Base-by-base conservation (phyloP, 2,329 filamentous ascomycete genomes). In the Fusarium zealandicum region DNA sequence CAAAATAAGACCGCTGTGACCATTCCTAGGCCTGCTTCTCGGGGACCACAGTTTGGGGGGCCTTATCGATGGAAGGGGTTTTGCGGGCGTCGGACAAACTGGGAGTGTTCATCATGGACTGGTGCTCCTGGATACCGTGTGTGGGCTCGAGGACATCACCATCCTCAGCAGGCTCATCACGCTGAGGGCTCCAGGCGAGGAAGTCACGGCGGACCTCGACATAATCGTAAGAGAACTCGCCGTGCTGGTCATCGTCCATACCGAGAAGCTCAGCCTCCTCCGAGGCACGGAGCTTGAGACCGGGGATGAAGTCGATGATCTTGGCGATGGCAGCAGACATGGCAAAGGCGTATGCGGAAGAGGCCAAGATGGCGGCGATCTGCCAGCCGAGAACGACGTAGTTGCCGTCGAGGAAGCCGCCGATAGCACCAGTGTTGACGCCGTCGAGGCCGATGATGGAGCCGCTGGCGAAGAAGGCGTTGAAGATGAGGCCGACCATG, bases 181-280 rank as follows among this genome's bases (percentile, higher is more conserved):
- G 88, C 28, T 88, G 86, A 1, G 90, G 90, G 25, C 89, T 93
- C 90, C 90, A 95, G 54, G 90, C 90, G 32, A 95, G 84, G 80
- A 93, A 95, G 76, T 95, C 90, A 69, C 90, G 86, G 70, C 90
- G 88, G 54, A 93, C 90, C 81, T 95, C 90, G 63, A 95, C 90
- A 73, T 93, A 95, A 73, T 95, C 90, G 79, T 93, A 93, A 11
- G 90, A 90, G 71, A 93, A 95, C 76, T 95, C 90, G 75, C 90
- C 90, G 66, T 93, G 89, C 77, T 95, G 90, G 76, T 93, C 90
- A 71, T 93, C 90, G 69, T 95, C 90, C 89, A 93, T 93, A 64
- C 90, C 90, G 51, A 93, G 84, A 11, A 93, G 84, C 75, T 95
- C 90, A 18, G 90, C 90, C 75, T 93, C 88, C 69, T 92, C 89